Evolutionary conservation across 2,329 filamentous ascomycete species (phyloP), one percentile per base, ranked within the genome.

Genomic region (Microthyrium microscopicum): DNA sequence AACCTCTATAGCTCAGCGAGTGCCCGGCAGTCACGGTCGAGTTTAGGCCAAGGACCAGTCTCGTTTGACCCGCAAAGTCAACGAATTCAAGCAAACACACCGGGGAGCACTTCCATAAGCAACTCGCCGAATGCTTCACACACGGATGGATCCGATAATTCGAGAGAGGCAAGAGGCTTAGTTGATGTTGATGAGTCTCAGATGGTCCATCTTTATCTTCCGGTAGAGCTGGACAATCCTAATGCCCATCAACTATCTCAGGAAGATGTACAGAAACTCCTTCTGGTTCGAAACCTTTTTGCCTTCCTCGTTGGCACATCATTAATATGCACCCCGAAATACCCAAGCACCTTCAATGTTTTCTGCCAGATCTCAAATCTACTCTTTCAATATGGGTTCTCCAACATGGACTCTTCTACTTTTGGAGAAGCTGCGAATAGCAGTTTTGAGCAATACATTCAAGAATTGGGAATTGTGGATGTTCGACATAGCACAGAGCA

Each of bases 401-500:
- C 62, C 21, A 75, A 74, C 43, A 46, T 70, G 4, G 71, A 76
- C 39, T 67, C 67, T 3, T 72, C 70, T 3, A 73, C 66, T n/a
- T 73, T 65, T 44, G 71, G 71, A 38, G 70, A 75, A 44, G 63
- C 70, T 3, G 68, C 67, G 12, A 63, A 61, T 29, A 59, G 70
- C 12, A 77, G 73, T 49, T 83, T 85, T 43, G 64, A 72, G 39
- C 70, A 70, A 45, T 91, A 84, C 47, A 71, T 85, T 39, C 76
- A 85, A 29, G 77, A 89, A 50, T 62, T 84, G 39, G 66, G 64
- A 15, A 58, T 95, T 20, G 77, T 72, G 3, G 87, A 95, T 53
- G 77, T 93, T 29, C 68, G 84, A 35, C 61, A 70, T 39, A 92
- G 81, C 50, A 70, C 77, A 18, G 83, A 93, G 49, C 91, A 89